Evolutionary conservation across 2,329 filamentous ascomycete species (phyloP), one percentile per base, ranked within the genome.

Genomic region (Conoideocrella luteorostrata): DNA sequence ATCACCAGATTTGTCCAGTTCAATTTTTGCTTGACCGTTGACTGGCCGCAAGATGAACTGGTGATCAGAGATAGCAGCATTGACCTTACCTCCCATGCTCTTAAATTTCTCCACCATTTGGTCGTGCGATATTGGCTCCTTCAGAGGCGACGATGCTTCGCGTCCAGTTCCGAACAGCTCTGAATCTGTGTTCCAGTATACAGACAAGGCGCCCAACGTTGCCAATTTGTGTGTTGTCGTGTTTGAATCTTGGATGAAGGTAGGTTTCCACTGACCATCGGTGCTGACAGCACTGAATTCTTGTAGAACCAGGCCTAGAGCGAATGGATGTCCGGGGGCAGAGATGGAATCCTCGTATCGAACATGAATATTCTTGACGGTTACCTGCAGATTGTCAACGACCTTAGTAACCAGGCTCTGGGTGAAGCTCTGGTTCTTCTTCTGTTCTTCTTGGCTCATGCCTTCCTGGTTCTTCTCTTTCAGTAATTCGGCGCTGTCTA

Each of bases 111-210:
- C 68, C 39, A 96, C 77, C 62, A 97, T 79, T 34, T 91, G 84
- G 22, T 81, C 77, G 52, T 94, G 88, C 7, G 82, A 70, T 41
- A 86, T 72, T 7, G 76, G 67, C 50, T 87, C 77, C 10, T 77
- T 72, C 1, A 55, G 43, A 5, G 55, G 41, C 2, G 54, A 50
- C 4, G 54, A 47, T 4, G 79, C 78, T 52, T 93, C 88, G 52
- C 86, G 83, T 7, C 89, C 89, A 4, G 86, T 82, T 11, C 89
- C 88, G 34, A 97, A 74, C 4, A 98, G 75, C 21, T 84, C 75
- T 1, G 89, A 80, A 62, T 99, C 91, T 1, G 93, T 98, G 62
- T 98, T 94, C 93, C 94, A 99, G 65, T 99, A 99, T 9, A 97
- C 78, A 3, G 93, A 89, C 40, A 99, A 69, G 5, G 90, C 88